A percentile compares a stretch with the other conserved stretches of the same genome.
phyloP scores from a whole-genome alignment of 2,329 filamentous ascomycete species.

The Cytospora leucostoma region DNA sequence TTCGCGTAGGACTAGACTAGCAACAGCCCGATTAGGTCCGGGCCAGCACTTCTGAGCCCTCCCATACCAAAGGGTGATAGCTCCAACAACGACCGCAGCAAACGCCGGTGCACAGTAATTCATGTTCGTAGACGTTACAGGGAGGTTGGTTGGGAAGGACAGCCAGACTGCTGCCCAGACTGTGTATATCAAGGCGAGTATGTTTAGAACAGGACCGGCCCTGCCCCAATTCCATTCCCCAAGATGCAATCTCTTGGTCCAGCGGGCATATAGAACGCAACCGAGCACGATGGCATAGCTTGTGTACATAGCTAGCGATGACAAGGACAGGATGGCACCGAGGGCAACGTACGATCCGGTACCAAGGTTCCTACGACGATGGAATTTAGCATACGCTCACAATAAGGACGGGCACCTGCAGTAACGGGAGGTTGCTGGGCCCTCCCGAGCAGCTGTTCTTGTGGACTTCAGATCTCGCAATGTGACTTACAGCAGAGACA shows the following conservation, averaged over 20 bases:
- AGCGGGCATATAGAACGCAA: conserved; percentile 27
- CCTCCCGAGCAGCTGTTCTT: too few relatives aligned
- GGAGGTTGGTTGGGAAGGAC: conserved; percentile 27
- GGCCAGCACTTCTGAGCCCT: conserved; percentile 26
- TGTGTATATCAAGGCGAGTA: conserved; percentile 27
- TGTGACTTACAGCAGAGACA: conserved; percentile 36
- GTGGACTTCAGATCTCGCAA: too few relatives aligned
- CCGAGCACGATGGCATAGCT: conserved; percentile 29
- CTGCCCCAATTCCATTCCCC: conserved; percentile 27
- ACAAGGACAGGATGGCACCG: conserved; percentile 42
- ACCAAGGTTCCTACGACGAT: conserved; percentile 37
- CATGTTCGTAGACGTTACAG: conserved; percentile 30
- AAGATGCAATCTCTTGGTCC: background rate
- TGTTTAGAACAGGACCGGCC: conserved; percentile 23
- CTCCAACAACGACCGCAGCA: conserved; percentile 3
- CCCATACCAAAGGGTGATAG: conserved; percentile 21
- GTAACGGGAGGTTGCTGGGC: too few relatives aligned
- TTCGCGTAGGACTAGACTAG: conserved; percentile 7
- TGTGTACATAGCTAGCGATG: conserved; percentile 31
- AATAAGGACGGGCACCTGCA: background rate
- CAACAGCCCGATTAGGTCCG: conserved; percentile 26
- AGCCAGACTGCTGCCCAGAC: conserved; percentile 27
- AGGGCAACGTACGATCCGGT: conserved; percentile 40
- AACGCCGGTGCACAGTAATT: conserved; percentile 27
- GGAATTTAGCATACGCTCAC: background rate